A percentile compares a stretch with the other conserved stretches of the same genome.
Evolutionary conservation across 2,329 filamentous ascomycete genomes (phyloP).

Genomic region (Aspergillus floridensis): DNA sequence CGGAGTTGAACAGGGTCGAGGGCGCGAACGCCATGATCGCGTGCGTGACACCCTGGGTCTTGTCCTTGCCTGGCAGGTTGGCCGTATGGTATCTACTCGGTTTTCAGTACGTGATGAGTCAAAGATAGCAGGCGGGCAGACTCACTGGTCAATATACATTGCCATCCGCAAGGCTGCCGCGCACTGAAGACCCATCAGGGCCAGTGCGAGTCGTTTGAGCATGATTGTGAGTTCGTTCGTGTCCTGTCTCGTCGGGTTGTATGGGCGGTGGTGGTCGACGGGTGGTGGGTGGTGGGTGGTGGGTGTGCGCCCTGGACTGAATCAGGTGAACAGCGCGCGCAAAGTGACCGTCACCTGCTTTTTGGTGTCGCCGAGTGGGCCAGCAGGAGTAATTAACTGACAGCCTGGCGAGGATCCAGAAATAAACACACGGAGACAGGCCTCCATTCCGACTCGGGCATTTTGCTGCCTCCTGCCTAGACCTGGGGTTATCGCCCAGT

Average conservation of each 20-base stretch:
- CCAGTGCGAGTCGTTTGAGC: conserved; percentile 27
- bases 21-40: conserved; percentile 57
- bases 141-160: conserved; percentile 52
- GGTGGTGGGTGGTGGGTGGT: neutral
- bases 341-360: neutral
- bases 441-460: neutral
- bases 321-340: neutral
- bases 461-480: neutral
- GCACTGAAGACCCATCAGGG: conserved; percentile 31
- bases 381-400: neutral
- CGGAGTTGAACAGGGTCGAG: conserved; percentile 50
- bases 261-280: neutral
- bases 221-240: conserved; percentile 15
- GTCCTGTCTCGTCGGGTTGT: neutral
- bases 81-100: conserved; percentile 42
- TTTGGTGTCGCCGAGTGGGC: neutral
- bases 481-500: neutral
- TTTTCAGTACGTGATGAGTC: conserved; percentile 7
- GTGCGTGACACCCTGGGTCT: conserved; percentile 51
- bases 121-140: neutral
- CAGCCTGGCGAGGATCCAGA: neutral
- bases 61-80: conserved; percentile 32
- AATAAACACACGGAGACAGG: neutral
- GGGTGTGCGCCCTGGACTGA: neutral
- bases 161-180: conserved; percentile 32